These are phyloP conservation scores for Verticillium klebahnii DNA, from an alignment of 2,329 filamentous ascomycete genomes.

Conservation along the genomic window DNA sequence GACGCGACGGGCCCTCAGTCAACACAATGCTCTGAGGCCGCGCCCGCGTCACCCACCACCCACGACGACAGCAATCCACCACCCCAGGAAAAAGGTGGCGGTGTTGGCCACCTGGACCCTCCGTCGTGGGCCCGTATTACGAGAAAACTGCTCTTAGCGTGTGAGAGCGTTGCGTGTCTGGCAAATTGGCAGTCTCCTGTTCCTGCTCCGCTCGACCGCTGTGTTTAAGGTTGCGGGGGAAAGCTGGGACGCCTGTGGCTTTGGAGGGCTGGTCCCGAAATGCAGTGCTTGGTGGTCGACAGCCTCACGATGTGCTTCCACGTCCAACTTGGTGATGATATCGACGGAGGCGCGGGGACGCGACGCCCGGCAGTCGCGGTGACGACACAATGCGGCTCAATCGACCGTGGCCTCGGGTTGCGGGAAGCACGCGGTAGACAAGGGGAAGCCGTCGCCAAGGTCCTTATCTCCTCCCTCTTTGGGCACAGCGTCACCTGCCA, in stretches of 20 bases:
- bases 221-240: constrained; percentile 1
- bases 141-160: not conserved
- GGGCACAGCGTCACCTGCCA: not conserved
- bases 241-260: not conserved
- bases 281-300: not conserved
- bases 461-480: constrained; percentile 4
- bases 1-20: too few relatives aligned
- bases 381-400: constrained; percentile 1
- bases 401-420: not conserved
- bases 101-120: not conserved
- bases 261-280: not conserved
- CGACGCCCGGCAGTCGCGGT: not conserved
- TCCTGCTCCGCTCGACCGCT: not conserved
- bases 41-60: not conserved
- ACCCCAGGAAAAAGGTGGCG: not conserved
- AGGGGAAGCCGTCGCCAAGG: constrained; percentile 5
- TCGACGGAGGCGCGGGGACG: not conserved
- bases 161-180: not conserved
- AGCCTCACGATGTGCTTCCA: not conserved
- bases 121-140: not conserved
- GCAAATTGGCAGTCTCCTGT: not conserved
- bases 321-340: not conserved
- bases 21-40: too few relatives aligned
- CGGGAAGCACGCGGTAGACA: constrained; percentile 1
- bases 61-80: not conserved